Conservation (phyloP, 495 filamentous ascomycete species). For the Daldinia bambusicola region DNA sequence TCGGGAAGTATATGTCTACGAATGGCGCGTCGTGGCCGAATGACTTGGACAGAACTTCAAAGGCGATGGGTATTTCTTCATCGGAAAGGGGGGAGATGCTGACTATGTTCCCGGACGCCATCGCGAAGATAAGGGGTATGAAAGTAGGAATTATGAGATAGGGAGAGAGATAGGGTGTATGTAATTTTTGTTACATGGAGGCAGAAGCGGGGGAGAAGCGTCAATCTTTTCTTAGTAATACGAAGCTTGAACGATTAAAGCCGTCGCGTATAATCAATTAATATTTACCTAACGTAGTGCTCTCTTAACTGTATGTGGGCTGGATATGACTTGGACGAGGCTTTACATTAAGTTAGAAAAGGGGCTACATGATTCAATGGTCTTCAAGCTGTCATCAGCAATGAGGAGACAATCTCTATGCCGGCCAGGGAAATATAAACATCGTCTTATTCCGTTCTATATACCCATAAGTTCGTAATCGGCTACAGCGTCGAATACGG, state of each 20-base stretch:
- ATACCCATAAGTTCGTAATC: conserved; percentile 1
- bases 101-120: background rate
- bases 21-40: conserved; percentile 45
- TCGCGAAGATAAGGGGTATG: background rate
- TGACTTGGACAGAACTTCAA: conserved; percentile 38
- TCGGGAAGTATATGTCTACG: conserved; percentile 40
- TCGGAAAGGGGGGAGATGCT: conserved; percentile 15
- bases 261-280: too few relatives aligned
- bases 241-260: too few relatives aligned
- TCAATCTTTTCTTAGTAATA: background rate
- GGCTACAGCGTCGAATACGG: background rate
- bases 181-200: background rate
- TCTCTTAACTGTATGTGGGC: too few relatives aligned
- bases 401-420: too few relatives aligned
- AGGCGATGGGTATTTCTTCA: conserved; percentile 39
- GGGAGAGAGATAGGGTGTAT: background rate
- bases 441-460: background rate
- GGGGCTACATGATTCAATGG: too few relatives aligned
- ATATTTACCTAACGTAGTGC: too few relatives aligned
- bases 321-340: too few relatives aligned
- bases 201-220: background rate
- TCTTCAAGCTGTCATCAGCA: too few relatives aligned
- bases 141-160: too few relatives aligned
- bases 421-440: background rate
- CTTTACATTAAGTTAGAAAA: too few relatives aligned